Conservation (phyloP, 805 yeast genomes). For the Saccharomyces mikatae region DNA sequence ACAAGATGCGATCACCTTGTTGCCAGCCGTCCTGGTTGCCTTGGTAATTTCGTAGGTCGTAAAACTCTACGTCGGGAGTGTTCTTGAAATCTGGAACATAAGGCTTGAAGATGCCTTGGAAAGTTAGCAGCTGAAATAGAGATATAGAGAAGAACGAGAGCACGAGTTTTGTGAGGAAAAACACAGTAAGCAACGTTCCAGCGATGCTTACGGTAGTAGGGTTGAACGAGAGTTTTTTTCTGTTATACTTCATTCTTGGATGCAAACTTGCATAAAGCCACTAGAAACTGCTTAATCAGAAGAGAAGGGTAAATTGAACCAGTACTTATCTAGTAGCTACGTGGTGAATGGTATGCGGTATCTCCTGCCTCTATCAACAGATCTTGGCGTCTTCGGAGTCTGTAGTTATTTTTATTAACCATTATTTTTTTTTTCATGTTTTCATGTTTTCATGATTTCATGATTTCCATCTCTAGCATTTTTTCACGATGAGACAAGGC, state of each 20-base stretch:
- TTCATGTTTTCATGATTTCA: neutral
- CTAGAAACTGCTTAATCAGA: neutral
- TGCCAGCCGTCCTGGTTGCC: slow-evolving; percentile 77
- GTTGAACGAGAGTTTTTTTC: slow-evolving; percentile 1
- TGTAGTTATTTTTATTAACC: neutral
- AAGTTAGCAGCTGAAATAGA: neutral
- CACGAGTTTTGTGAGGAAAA: neutral
- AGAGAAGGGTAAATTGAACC: neutral
- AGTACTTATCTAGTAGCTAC: neutral
- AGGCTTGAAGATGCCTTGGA: slow-evolving; percentile 9
- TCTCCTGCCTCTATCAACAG: neutral
- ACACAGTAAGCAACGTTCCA: slow-evolving; percentile 9
- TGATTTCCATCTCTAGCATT: neutral
- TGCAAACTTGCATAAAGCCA: slow-evolving; percentile 3
- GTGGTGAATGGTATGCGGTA: neutral
- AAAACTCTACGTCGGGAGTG: slow-evolving; percentile 48
- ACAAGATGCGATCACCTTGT: slow-evolving; percentile 65
- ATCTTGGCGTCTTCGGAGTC: neutral
- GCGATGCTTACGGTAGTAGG: slow-evolving; percentile 9
- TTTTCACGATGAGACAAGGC: neutral
- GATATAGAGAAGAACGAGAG: neutral
- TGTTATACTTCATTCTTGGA: slow-evolving; percentile 4
- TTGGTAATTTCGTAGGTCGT: slow-evolving; percentile 58
- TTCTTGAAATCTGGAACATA: slow-evolving; percentile 33
- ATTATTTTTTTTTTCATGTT: neutral